Evolutionary conservation across 257 asterid species (phyloP), one percentile per base, ranked within the genome.

Genomic region (Solanum etuberosum): DNA sequence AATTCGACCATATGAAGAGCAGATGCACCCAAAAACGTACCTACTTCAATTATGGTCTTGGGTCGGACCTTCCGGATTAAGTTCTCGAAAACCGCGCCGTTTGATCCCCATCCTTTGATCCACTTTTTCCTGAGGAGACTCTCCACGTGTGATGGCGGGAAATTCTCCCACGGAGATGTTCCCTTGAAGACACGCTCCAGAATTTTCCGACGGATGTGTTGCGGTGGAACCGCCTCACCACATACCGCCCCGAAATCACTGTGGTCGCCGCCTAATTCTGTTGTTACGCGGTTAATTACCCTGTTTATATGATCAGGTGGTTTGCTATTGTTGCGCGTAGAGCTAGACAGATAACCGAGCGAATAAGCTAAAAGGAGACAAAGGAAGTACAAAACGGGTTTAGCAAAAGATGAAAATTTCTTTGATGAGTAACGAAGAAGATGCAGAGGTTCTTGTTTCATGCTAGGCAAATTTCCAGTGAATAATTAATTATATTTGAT

Each of bases 1-100:
- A 94, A 59, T 37, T 86, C 85, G 2, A 86, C 91, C 97, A 94
- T 94, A 90, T 94, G 95, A 8, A 91, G 92, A 3, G 97, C 94
- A 12, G 97, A 94, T 14, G 97, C 96, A 8, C 97, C 97, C 2
- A 94, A 88, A 77, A 94, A 94, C 2, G 97, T 92, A 10, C 97
- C 97, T 9, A 93, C 93, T 80, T 94, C 97, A 10, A 94, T 90
- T 83, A 94, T 93, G 83, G 88, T 91, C 86, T 85, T 86, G 21
- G 98, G 98, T 57, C 82, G 83, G 78, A 84, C 93, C 83, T 88
- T 91, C 7, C 83, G 81, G 85, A 94, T 92, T 3, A 94, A 88
- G 83, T 94, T 90, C 73, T 91, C 93, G 85, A 94, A 94, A 18
- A 94, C 98, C 15, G 96, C 87, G 2, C 91, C 90, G 21, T 87